A percentile compares a stretch with the other conserved stretches of the same genome.
Conservation (phyloP, 257 asterid genomes). For the Thymus quinquecostatus region DNA sequence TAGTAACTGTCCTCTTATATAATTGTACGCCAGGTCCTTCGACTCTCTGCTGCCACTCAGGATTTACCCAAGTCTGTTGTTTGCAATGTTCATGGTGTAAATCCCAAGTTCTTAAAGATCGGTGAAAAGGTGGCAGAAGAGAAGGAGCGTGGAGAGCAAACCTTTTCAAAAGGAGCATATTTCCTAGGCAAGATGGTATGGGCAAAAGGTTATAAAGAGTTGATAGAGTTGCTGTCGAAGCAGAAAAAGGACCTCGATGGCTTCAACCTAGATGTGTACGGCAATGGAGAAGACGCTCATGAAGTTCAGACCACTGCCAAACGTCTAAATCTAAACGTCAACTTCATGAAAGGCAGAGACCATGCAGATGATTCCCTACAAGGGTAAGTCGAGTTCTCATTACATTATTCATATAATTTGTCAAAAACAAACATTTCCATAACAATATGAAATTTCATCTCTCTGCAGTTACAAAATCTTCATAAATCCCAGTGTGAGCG, state of each 20-base stretch:
- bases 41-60: constrained; percentile 98
- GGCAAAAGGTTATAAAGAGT: constrained; percentile 97
- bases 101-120: constrained; percentile 82
- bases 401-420: neutral
- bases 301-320: constrained; percentile 90
- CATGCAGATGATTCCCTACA: constrained; percentile 95
- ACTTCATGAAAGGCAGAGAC: constrained; percentile 96
- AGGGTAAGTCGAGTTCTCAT: constrained; percentile 51
- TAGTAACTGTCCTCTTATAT: constrained; percentile 4
- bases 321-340: constrained; percentile 76
- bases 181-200: constrained; percentile 99
- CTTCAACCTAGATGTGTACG: constrained; percentile 90
- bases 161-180: constrained; percentile 94
- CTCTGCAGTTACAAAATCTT: constrained; percentile 86
- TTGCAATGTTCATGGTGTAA: constrained; percentile 98
- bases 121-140: constrained; percentile 91
- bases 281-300: constrained; percentile 95
- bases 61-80: constrained; percentile 80
- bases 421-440: neutral
- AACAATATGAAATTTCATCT: neutral
- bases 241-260: constrained; percentile 79
- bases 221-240: constrained; percentile 82
- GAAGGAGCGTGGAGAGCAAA: constrained; percentile 72
- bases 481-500: constrained; percentile 96
- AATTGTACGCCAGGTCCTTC: constrained; percentile 67